Conservation (phyloP, 164 flowering plant genomes). For the Sextonia rubra region DNA sequence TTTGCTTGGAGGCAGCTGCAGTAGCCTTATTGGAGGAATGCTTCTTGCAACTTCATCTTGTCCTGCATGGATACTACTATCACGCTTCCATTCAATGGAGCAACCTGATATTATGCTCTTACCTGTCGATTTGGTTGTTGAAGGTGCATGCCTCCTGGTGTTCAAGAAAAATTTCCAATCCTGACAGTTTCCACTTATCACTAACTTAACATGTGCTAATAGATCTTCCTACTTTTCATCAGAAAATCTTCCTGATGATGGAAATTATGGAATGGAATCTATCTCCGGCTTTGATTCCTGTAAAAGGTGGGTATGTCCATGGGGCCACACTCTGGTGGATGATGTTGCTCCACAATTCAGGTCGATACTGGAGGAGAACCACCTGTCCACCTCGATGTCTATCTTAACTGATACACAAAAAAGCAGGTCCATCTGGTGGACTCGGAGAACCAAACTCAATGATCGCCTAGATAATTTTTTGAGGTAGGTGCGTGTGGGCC, state of each 20-base stretch:
- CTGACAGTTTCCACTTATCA: not conserved
- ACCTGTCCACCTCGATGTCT: conserved; percentile 44
- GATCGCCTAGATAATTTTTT: conserved; percentile 53
- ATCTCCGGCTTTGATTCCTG: conserved; percentile 8
- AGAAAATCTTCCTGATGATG: conserved; percentile 41
- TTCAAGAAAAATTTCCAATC: not conserved
- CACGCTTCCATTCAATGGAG: conserved; percentile 50
- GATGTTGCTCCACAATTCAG: conserved; percentile 66
- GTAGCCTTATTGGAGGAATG: conserved; percentile 42
- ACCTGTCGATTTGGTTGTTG: conserved; percentile 48
- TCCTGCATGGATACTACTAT: conserved; percentile 69
- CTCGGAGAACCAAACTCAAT: conserved; percentile 65
- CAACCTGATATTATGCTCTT: conserved; percentile 66
- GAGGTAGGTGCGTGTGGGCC: conserved; percentile 26
- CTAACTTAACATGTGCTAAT: conserved; percentile 6
- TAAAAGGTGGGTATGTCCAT: conserved; percentile 79
- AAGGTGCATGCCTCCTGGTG: conserved; percentile 43
- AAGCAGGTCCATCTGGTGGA: conserved; percentile 73
- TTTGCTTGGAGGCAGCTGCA: conserved; percentile 51
- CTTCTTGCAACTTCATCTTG: conserved; percentile 34
- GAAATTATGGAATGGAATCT: conserved; percentile 15
- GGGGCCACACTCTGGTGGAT: conserved; percentile 72
- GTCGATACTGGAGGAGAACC: conserved; percentile 64
- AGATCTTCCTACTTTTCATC: conserved; percentile 9
- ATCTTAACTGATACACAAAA: conserved; percentile 41